Percentiles rank a stretch among this genome's conserved stretches.
phyloP scores from a whole-genome alignment of 495 filamentous ascomycete genomes.

The Glutinoglossum americanum region DNA sequence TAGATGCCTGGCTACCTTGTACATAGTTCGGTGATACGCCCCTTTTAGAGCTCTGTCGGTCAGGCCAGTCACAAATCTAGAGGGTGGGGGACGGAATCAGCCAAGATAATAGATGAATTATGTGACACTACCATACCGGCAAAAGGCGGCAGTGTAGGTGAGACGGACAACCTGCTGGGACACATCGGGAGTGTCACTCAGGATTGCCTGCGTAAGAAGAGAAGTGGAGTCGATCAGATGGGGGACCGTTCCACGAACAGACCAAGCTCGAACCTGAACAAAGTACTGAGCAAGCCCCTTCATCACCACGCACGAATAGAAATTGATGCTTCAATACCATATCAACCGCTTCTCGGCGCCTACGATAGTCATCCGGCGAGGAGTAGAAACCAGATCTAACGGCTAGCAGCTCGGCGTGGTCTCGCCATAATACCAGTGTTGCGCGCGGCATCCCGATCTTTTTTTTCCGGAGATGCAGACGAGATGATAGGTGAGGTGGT shows the following conservation, averaged over 20 bases:
- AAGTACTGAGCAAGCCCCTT: background rate
- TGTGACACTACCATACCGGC: no score
- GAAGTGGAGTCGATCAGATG: slow-evolving; percentile 70
- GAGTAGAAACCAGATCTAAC: slow-evolving; percentile 50
- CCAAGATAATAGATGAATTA: no score
- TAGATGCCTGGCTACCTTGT: slow-evolving; percentile 49
- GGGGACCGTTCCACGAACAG: slow-evolving; percentile 49
- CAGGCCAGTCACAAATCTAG: slow-evolving; percentile 77
- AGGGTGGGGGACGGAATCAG: background rate
- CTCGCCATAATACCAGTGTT: slow-evolving; percentile 61
- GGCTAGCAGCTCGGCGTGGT: slow-evolving; percentile 36
- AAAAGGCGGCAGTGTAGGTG: slow-evolving; percentile 26
- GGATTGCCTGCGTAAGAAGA: slow-evolving; percentile 47
- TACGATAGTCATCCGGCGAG: slow-evolving; percentile 6
- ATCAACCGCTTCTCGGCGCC: slow-evolving; percentile 11
- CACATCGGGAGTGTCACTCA: slow-evolving; percentile 41
- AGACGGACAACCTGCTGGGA: slow-evolving; percentile 30
- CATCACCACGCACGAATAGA: background rate
- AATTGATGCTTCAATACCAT: background rate
- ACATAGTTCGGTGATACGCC: slow-evolving; percentile 58
- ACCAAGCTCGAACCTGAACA: slow-evolving; percentile 30
- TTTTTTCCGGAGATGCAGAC: background rate
- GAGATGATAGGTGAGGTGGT: background rate
- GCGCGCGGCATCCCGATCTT: slow-evolving; percentile 42
- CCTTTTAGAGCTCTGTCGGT: slow-evolving; percentile 53